phyloP scores from a whole-genome alignment of 140 eudicot species.

The Stevia rebaudiana region DNA sequence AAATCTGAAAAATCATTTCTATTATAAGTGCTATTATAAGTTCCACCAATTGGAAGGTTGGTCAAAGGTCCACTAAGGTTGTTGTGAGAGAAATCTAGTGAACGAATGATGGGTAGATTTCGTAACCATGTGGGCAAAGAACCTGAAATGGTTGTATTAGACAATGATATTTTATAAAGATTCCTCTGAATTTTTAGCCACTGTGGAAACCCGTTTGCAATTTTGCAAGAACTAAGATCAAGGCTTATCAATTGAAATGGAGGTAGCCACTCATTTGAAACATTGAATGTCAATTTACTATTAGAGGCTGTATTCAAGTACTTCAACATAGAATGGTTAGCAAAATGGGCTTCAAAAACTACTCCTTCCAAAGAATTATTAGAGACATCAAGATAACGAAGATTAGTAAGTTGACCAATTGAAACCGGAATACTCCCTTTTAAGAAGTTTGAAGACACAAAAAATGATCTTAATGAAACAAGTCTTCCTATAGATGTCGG shows the following conservation, averaged over 20 bases:
- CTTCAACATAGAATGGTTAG: not conserved
- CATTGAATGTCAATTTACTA: not conserved
- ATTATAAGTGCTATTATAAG: too few relatives aligned
- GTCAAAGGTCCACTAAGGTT: not conserved
- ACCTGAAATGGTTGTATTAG: not conserved
- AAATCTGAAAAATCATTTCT: too few relatives aligned
- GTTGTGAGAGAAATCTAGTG: not conserved
- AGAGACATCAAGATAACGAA: not conserved
- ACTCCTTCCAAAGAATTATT: not conserved
- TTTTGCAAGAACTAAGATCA: not conserved
- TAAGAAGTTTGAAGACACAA: not conserved
- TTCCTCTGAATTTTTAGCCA: slow-evolving; percentile 2
- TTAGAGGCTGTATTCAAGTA: not conserved
- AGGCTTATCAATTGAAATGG: not conserved
- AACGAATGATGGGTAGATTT: not conserved
- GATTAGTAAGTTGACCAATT: not conserved
- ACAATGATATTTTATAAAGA: not conserved
- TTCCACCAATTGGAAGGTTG: not conserved
- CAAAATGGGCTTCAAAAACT: slow-evolving; percentile 1
- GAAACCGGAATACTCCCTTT: not conserved
- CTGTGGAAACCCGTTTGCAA: not conserved
- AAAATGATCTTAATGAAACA: not conserved
- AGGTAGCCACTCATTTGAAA: not conserved
- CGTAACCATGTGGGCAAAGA: slow-evolving; percentile 5
- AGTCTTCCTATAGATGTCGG: not conserved